Conservation (phyloP, 805 yeast genomes). For the Candida dajiaensis region DNA sequence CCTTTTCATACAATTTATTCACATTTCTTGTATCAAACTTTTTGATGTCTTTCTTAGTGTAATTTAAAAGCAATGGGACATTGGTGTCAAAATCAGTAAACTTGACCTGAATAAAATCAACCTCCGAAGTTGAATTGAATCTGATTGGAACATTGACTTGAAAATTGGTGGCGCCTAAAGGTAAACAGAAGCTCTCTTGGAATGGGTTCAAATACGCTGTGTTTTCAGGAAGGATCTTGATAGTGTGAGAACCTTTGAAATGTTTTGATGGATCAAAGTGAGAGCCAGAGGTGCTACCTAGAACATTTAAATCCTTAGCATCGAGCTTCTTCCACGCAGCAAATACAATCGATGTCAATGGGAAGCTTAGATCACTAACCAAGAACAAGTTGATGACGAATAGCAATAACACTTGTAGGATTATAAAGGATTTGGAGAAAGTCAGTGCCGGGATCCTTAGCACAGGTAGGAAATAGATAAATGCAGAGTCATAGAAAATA, state of each 20-base stretch:
- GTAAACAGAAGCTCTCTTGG: slow-evolving; percentile 58
- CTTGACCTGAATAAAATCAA: slow-evolving; percentile 61
- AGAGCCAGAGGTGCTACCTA: slow-evolving; percentile 37
- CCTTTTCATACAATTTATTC: slow-evolving; percentile 20
- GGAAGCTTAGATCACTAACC: slow-evolving; percentile 44
- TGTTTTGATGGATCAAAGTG: slow-evolving; percentile 35
- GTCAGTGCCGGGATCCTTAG: slow-evolving; percentile 71
- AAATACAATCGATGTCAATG: slow-evolving; percentile 34
- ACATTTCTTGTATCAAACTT: slow-evolving; percentile 24
- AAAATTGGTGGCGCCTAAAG: slow-evolving; percentile 26
- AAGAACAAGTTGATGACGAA: slow-evolving; percentile 48
- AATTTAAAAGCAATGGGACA: slow-evolving; percentile 41
- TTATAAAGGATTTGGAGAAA: slow-evolving; percentile 52
- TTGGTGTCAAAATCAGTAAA: slow-evolving; percentile 51
- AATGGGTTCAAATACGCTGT: slow-evolving; percentile 80
- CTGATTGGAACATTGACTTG: slow-evolving; percentile 58
- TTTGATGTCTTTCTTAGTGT: slow-evolving; percentile 50
- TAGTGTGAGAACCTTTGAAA: slow-evolving; percentile 79
- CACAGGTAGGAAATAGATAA: slow-evolving; percentile 64
- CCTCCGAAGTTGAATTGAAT: slow-evolving; percentile 71
- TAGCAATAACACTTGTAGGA: slow-evolving; percentile 40
- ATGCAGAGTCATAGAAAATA: slow-evolving; percentile 63
- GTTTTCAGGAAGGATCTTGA: slow-evolving; percentile 87
- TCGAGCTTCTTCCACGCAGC: slow-evolving; percentile 40
- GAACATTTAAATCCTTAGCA: slow-evolving; percentile 44